Base-by-base conservation (phyloP, 257 asterid genomes). In the Nicotiana knightiana region DNA sequence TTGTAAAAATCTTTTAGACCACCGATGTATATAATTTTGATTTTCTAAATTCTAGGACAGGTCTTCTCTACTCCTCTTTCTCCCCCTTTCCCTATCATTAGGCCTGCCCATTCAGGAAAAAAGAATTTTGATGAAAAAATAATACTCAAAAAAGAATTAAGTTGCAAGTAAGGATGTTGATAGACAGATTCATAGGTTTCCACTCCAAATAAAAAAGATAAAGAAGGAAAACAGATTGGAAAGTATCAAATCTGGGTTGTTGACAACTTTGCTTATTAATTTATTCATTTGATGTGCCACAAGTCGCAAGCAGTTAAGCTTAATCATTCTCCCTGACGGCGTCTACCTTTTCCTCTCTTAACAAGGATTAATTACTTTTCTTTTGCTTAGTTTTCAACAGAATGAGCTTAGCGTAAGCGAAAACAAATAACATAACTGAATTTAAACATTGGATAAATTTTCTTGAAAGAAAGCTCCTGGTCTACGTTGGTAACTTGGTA, bases 351-450 rank as follows among this genome's bases (percentile, higher is more conserved):
- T 62, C 12, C 28, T 10, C 9, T 59, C 64, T 9, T 9, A 61
- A 61, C 66, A 61, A 32, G 66, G 66, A 28, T 12, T 61, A 12
- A 7, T 39, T 61, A 12, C 37, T 21, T 70, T 70, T 93, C 97
- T 82, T 94, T 95, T 58, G 93, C 83, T 64, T 90, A 61, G 1
- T 39, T 68, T 68, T 68, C 35, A 39, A 43, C 51, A 2, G 3
- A 43, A 43, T 9, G 48, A 43, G 46, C 9, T 39, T 37, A 37
- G 46, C 43, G 7, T 5, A 39, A 6, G 48, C 10, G 10, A 39
- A 37, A 39, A 39, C 48, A 7, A 43, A 5, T 37, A 37, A 37
- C 43, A 37, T 37, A 37, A 37, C 5, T 5, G 1, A 37, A 37
- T 37, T 37, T 37, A 37, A 7, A 37, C 43, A 37, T 43, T 43